Evolutionary conservation across 1,284 basidiomycete genomes (phyloP), one percentile per base, ranked within the genome.

Genomic region (Xerocomus minutiporus): DNA sequence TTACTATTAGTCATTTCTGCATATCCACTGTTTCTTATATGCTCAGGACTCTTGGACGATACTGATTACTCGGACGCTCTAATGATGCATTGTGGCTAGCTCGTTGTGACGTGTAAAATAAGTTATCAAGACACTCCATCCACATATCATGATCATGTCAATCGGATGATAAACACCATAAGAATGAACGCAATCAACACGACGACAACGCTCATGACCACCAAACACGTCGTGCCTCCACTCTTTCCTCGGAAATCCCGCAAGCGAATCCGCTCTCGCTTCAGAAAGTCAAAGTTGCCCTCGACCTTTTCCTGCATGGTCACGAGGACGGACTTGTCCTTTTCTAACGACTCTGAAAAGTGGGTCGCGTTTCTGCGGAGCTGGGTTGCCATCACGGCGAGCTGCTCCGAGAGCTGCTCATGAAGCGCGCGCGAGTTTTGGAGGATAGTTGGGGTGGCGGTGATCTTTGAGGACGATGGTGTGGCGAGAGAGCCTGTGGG

Each of bases 371-470:
- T 92, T 25, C 77, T 76, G 61, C 84, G 84, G 44, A 92, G 78
- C 66, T 91, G 89, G 2, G 79, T 72, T 1, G 88, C 86, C 89
- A 92, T 92, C 40, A 79, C 71, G 1, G 84, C 83, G 17, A 92
- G 79, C 64, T 91, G 87, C 5, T 77, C 76, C 0, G 86, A 79
- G 41, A 91, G 79, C 39, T 88, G 82, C 55, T 89, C 81, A 28
- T 91, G 89, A 2, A 86, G 71, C 0, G 78, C 76, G 15, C 72
- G 76, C 9, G 84, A 82, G 56, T 81, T 79, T 64, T 80, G 78
- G 34, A 82, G 69, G 63, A 79, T 75, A 1, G 74, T 71, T 11
- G 79, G 75, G 25, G 63, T 69, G 3, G 73, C 72, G 15, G 71
- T 71, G 32, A 71, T 59, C 0, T 71, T 67, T 1, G 73, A 70